Conservation (phyloP, 129 eudicot species). For the Chrysanthemum lavandulifolium region DNA sequence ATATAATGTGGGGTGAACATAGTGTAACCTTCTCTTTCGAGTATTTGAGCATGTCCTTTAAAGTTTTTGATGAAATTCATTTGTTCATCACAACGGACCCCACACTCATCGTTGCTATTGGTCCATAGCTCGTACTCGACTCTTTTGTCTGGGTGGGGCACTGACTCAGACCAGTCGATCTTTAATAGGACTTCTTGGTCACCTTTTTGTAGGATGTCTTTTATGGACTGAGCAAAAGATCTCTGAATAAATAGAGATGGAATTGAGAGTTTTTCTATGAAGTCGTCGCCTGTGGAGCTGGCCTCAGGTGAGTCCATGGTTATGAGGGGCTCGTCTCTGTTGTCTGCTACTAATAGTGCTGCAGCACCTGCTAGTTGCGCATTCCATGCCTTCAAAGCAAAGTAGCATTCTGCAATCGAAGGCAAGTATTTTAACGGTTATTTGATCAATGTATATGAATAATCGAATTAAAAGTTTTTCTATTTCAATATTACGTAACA, state of each 20-base stretch:
- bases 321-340: conserved; percentile 69
- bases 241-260: conserved; percentile 70
- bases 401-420: conserved; percentile 65
- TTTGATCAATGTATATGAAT: background rate
- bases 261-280: conserved; percentile 69
- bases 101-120: conserved; percentile 97
- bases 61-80: conserved; percentile 80
- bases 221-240: conserved; percentile 62
- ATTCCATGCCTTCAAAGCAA: conserved; percentile 91
- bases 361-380: conserved; percentile 98
- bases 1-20: conserved; percentile 89
- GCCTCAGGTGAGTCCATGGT: conserved; percentile 98
- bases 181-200: conserved; percentile 68
- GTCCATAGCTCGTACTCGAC: conserved; percentile 98
- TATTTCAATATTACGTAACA: no score
- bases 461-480: no score
- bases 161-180: conserved; percentile 95
- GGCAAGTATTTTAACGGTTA: background rate
- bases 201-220: conserved; percentile 54
- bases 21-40: conserved; percentile 83
- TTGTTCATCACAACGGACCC: conserved; percentile 85
- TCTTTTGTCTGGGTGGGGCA: conserved; percentile 91
- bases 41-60: conserved; percentile 94
- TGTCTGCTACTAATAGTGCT: conserved; percentile 81
- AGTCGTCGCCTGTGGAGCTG: conserved; percentile 65